These are phyloP conservation scores for Colletotrichum tanaceti DNA, from an alignment of 2,329 filamentous ascomycete genomes.

Conservation along the genomic window DNA sequence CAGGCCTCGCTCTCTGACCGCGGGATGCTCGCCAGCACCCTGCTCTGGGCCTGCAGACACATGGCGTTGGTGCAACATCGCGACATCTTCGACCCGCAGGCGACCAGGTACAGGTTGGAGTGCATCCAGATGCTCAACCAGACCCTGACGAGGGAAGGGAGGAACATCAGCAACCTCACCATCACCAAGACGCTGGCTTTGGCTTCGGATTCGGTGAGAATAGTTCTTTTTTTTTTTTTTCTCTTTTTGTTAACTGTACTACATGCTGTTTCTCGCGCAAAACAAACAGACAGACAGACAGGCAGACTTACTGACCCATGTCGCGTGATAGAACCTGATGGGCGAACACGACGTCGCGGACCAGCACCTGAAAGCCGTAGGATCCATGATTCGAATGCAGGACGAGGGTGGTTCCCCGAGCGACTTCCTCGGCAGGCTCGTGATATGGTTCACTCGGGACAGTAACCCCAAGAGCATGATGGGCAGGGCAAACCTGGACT, in stretches of 20 bases:
- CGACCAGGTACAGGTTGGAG: slow-evolving; percentile 40
- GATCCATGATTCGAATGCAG: slow-evolving; percentile 8
- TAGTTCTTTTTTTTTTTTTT: too few species aligned
- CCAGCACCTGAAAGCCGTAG: slow-evolving; percentile 13
- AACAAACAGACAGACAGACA: too few species aligned
- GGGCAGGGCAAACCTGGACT: not conserved
- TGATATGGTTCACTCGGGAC: slow-evolving; percentile 8
- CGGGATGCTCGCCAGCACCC: slow-evolving; percentile 43
- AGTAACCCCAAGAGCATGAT: not conserved
- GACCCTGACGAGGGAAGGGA: slow-evolving; percentile 29
- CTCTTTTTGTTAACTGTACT: too few species aligned
- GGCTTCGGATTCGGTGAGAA: slow-evolving; percentile 39
- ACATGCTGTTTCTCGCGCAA: too few species aligned
- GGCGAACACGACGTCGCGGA: slow-evolving; percentile 11
- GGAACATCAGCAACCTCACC: slow-evolving; percentile 40
- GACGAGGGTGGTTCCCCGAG: not conserved
- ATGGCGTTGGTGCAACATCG: slow-evolving; percentile 19
- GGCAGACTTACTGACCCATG: not conserved
- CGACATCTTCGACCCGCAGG: not conserved
- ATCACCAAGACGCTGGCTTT: slow-evolving; percentile 42
- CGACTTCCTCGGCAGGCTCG: slow-evolving; percentile 4
- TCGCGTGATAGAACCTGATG: not conserved
- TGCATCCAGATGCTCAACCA: slow-evolving; percentile 38
- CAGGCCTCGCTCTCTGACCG: slow-evolving; percentile 39
- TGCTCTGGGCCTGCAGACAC: slow-evolving; percentile 41